Evolutionary conservation across 2,329 filamentous ascomycete genomes (phyloP).

Genomic region (Cercospora sp.): DNA sequence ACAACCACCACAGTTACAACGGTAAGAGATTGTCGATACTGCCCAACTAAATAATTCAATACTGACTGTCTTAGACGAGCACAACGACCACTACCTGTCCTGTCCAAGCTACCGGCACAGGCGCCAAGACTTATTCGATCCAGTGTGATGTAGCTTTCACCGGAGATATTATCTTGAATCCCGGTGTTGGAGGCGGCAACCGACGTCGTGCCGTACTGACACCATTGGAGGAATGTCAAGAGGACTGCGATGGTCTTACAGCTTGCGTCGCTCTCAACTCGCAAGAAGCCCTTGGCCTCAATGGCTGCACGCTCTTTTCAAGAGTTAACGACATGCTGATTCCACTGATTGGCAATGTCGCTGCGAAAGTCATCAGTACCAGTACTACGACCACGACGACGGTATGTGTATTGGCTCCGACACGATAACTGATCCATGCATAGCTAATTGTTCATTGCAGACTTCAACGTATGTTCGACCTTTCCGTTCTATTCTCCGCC

Average conservation of each 20-base stretch:
- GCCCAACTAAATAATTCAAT: not conserved
- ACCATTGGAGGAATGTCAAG: not conserved
- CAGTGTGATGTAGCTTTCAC: not conserved
- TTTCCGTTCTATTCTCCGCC: too few species aligned
- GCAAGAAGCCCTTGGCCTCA: not conserved
- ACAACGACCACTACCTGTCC: not conserved
- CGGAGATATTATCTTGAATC: not conserved
- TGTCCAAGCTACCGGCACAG: not conserved
- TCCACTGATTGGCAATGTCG: not conserved
- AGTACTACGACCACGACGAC: not conserved
- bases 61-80: not conserved
- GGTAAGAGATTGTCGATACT: not conserved
- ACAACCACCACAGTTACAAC: not conserved
- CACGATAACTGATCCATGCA: not conserved
- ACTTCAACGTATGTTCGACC: not conserved
- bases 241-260: not conserved
- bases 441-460: not conserved
- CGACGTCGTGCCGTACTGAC: not conserved
- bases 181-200: not conserved
- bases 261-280: not conserved
- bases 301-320: not conserved
- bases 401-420: too few species aligned
- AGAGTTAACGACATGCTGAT: not conserved
- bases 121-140: not conserved
- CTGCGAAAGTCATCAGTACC: not conserved